Conservation (phyloP, 345 rosid genomes). For the Aegle marmelos region DNA sequence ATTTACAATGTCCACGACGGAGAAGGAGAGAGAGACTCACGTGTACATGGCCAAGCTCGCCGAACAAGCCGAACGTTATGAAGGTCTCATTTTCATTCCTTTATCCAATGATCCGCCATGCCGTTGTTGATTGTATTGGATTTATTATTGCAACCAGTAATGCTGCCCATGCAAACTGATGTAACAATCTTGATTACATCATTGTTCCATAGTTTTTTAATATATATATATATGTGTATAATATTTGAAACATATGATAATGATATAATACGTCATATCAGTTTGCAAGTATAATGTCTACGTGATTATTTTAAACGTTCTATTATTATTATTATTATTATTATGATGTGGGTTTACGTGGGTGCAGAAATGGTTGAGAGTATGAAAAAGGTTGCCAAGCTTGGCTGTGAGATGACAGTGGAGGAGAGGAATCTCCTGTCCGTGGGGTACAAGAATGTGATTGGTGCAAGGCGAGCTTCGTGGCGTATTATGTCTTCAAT, state of each 20-base stretch:
- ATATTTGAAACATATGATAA: no score
- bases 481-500: slow-evolving; percentile 99
- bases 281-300: no score
- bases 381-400: slow-evolving; percentile 83
- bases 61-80: slow-evolving; percentile 95
- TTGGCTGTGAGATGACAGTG: slow-evolving; percentile 80
- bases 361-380: slow-evolving; percentile 91
- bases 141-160: not conserved
- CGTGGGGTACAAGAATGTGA: slow-evolving; percentile 93
- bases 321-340: no score
- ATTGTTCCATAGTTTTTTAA: no score
- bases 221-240: no score
- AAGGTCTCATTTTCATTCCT: slow-evolving; percentile 35
- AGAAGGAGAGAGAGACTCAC: slow-evolving; percentile 78
- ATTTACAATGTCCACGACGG: slow-evolving; percentile 56
- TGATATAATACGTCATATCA: no score
- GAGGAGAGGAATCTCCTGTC: slow-evolving; percentile 98
- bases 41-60: slow-evolving; percentile 95
- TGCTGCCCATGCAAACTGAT: no score
- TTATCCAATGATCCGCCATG: no score
- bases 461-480: slow-evolving; percentile 89
- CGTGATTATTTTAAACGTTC: no score
- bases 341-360: not conserved
- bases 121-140: not conserved
- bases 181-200: no score